These are phyloP conservation scores for Gnaphalium uliginosum DNA, from an alignment of 129 eudicot genomes.

Conservation along the genomic window DNA sequence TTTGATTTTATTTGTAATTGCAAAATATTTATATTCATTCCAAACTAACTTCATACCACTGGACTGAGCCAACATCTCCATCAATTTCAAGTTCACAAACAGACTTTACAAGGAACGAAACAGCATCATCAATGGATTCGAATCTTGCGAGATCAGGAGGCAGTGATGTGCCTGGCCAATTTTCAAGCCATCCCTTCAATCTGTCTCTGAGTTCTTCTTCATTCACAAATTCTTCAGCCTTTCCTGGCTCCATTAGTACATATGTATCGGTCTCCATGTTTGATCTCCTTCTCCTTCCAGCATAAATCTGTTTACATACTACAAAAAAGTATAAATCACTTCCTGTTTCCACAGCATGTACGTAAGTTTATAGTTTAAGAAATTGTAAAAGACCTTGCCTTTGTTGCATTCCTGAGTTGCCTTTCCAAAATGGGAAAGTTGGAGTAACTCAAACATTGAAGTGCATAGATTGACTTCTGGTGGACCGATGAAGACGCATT, in stretches of 20 bases:
- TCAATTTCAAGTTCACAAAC: conserved; percentile 90
- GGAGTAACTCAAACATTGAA: conserved; percentile 28
- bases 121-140: conserved; percentile 76
- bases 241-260: conserved; percentile 85
- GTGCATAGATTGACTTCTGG: conserved; percentile 14
- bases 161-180: conserved; percentile 67
- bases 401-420: conserved; percentile 21
- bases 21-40: conserved; percentile 32
- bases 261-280: conserved; percentile 60
- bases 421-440: conserved; percentile 22
- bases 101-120: conserved; percentile 64
- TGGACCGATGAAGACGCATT: conserved; percentile 11
- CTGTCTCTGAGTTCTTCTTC: conserved; percentile 72
- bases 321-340: conserved; percentile 19
- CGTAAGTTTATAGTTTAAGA: neutral
- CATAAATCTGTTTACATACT: conserved; percentile 39
- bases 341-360: neutral
- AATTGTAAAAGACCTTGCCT: conserved; percentile 33
- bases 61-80: conserved; percentile 90
- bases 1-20: conserved; percentile 5
- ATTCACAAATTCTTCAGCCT: conserved; percentile 69
- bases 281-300: conserved; percentile 72
- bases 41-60: conserved; percentile 86
- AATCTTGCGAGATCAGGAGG: conserved; percentile 94
- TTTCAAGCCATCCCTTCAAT: conserved; percentile 75